These are phyloP conservation scores for Penicillium salamii DNA, from an alignment of 495 filamentous ascomycete species.

Conservation along the genomic window DNA sequence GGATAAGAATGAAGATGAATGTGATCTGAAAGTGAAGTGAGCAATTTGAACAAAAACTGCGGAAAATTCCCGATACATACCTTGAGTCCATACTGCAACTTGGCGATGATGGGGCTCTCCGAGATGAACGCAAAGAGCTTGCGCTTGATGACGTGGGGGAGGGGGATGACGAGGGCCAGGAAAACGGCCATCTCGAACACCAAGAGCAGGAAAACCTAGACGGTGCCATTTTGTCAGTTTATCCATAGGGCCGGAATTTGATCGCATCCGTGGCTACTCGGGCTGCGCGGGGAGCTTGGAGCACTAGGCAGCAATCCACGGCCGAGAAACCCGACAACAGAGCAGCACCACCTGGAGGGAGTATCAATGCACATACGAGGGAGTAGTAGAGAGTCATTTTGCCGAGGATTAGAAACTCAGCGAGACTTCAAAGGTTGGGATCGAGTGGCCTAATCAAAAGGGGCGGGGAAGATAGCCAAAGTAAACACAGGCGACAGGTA, in stretches of 20 bases:
- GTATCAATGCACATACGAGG: conserved; percentile 63
- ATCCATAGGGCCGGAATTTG: conserved; percentile 1
- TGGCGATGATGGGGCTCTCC: conserved; percentile 78
- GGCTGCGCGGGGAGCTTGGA: conserved; percentile 9
- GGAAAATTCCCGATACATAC: conserved; percentile 41
- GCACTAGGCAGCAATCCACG: conserved; percentile 17
- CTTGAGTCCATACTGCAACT: conserved; percentile 77
- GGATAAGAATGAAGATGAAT: conserved; percentile 96
- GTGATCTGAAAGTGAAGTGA: conserved; percentile 66
- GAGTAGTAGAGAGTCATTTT: conserved; percentile 99
- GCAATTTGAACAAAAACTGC: too few relatives aligned
- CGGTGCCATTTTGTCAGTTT: not conserved
- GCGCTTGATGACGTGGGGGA: conserved; percentile 82
- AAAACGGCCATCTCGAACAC: conserved; percentile 93
- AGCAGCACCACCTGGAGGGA: not conserved
- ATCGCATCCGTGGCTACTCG: not conserved
- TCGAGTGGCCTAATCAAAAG: conserved; percentile 16
- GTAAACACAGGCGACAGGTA: conserved; percentile 17
- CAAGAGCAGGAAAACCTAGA: conserved; percentile 87
- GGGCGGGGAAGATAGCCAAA: conserved; percentile 17
- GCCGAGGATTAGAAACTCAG: conserved; percentile 21
- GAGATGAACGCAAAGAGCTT: conserved; percentile 93
- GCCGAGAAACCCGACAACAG: not conserved
- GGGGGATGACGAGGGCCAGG: conserved; percentile 84
- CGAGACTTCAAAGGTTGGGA: conserved; percentile 6